Evolutionary conservation across 2,329 filamentous ascomycete genomes (phyloP), one percentile per base, ranked within the genome.

Genomic region (Trichoderma sp.): DNA sequence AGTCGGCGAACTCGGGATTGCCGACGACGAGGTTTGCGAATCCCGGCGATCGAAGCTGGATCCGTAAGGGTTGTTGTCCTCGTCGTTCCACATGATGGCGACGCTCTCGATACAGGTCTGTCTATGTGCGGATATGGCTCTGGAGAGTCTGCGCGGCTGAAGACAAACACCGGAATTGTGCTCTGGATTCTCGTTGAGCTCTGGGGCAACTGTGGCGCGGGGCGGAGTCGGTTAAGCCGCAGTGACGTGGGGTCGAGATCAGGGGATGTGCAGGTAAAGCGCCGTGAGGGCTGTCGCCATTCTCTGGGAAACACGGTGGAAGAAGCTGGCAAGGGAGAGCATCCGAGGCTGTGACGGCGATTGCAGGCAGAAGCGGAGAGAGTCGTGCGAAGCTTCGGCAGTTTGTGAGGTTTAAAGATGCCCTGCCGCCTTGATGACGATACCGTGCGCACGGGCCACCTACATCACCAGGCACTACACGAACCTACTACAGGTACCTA

Each of bases 11-110:
- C 88, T 82, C 25, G 89, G 88, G 76, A 90, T 88, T 22, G 84
- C 84, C 52, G 84, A 82, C 35, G 90, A 90, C 32, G 90, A 92
- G 54, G 88, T 85, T 78, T 91, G 88, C 70, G 92, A 92, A 79
- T 96, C 92, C 74, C 92, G 89, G 74, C 92, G 91, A 79, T 95
- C 92, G 82, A 97, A 97, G 79, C 92, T 94, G 75, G 84, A 88
- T 71, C 93, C 94, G 77, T 98, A 97, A 5, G 94, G 94, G 79
- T 98, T 98, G 82, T 98, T 98, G 77, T 98, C 78, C 82, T 98
- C 94, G 84, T 98, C 94, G 86, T 97, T 96, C 94, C 94, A 98
- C 94, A 98, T 98, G 64, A 53, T 74, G 74, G 60, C 67, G 54
- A 59, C 65, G 45, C 67, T 27, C 52, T 42, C 63, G 10, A 50